Conservation (phyloP, 2,329 filamentous ascomycete genomes). For the Aspergillus vadensis region DNA sequence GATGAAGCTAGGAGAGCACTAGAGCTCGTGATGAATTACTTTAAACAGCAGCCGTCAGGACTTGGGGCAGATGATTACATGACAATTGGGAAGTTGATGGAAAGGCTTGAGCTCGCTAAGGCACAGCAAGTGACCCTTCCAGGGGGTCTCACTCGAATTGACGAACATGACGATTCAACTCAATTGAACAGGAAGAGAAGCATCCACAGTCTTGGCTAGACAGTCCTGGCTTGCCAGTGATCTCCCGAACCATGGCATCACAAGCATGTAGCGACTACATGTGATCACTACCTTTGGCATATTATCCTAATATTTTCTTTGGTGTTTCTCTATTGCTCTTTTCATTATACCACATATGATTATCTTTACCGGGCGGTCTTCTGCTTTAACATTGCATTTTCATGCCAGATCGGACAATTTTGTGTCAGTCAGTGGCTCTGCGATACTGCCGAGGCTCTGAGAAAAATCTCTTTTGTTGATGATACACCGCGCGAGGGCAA, state of each 20-base stretch:
- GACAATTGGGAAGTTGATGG: constrained; percentile 77
- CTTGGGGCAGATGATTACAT: constrained; percentile 78
- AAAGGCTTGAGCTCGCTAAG: constrained; percentile 76
- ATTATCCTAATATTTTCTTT: constrained; percentile 7
- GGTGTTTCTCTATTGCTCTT: constrained; percentile 7
- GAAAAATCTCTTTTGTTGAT: background rate
- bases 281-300: background rate
- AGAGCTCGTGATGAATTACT: constrained; percentile 78
- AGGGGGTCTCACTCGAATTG: constrained; percentile 48
- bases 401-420: constrained; percentile 8
- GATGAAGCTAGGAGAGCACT: constrained; percentile 84
- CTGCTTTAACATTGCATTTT: constrained; percentile 4
- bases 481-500: constrained; percentile 9
- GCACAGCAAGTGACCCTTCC: constrained; percentile 41
- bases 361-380: background rate
- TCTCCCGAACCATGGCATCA: background rate
- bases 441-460: background rate
- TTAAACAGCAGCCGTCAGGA: constrained; percentile 69
- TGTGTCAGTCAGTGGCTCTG: background rate
- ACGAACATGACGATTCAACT: constrained; percentile 45
- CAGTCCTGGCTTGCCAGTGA: background rate
- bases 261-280: constrained; percentile 14
- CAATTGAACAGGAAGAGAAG: constrained; percentile 50
- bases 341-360: constrained; percentile 13
- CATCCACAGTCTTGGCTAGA: constrained; percentile 45